Conservation (phyloP, 2,329 filamentous ascomycete genomes). For the Sphaceloma murrayae region DNA sequence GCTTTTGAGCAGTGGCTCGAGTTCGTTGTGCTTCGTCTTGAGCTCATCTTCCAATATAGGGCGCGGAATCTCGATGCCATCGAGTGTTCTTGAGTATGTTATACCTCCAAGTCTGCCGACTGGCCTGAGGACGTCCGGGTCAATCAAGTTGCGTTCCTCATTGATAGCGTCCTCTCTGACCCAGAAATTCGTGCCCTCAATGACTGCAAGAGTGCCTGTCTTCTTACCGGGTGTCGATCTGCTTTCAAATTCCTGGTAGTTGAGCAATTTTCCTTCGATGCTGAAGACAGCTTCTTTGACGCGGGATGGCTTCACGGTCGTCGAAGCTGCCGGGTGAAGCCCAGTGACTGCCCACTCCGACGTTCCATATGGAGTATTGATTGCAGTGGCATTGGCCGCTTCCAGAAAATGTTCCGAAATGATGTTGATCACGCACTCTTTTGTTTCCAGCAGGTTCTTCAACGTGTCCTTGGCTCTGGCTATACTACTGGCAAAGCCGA, state of each 20-base stretch:
- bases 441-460: conserved; percentile 58
- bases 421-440: conserved; percentile 73
- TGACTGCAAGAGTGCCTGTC: conserved; percentile 61
- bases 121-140: conserved; percentile 66
- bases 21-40: conserved; percentile 45
- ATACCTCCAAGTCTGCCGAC: conserved; percentile 77
- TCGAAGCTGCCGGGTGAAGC: conserved; percentile 57
- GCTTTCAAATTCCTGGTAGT: conserved; percentile 67
- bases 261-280: conserved; percentile 70
- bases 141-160: conserved; percentile 62
- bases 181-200: conserved; percentile 85
- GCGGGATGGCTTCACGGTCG: conserved; percentile 58
- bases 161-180: conserved; percentile 80
- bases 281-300: conserved; percentile 76
- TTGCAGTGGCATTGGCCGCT: conserved; percentile 70
- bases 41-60: conserved; percentile 40
- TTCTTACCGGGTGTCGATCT: conserved; percentile 60
- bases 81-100: conserved; percentile 62
- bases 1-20: conserved; percentile 43
- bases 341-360: conserved; percentile 75
- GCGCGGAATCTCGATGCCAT: conserved; percentile 62
- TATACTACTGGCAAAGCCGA: conserved; percentile 50
- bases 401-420: conserved; percentile 77
- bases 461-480: conserved; percentile 67
- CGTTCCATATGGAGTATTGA: conserved; percentile 67